Evolutionary conservation across 345 rosid species (phyloP), one percentile per base, ranked within the genome.

Genomic region (Populus simonii): DNA sequence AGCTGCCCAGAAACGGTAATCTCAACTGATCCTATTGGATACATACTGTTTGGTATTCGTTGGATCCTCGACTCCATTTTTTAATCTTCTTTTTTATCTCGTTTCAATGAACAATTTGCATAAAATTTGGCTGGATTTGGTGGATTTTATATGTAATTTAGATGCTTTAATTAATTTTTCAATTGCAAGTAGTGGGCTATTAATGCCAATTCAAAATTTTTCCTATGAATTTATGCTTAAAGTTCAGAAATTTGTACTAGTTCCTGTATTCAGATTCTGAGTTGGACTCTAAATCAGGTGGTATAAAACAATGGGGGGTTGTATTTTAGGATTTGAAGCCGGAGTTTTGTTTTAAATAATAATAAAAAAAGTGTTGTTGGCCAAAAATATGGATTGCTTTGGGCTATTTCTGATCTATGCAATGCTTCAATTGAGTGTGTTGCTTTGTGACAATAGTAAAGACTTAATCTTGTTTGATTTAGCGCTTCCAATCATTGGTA

Each of bases 1-100:
- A 75, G 98, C 99, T 78, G 99, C 99, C 49, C 89, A 88, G 90
- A 91, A 86, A 86, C 81, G 99, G 98, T 90, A 23, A 41, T 9
- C 66, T 45, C 8, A 18, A 22, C 39, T 23, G 65, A 59, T 59
- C 65, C 15, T 23, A 59, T 23, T 59, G 29, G 12, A 59, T 59
- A n/a, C 29, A 23, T 59, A 59, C 6, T 59, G 65, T n/a, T n/a
- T 57, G 29, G 6, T 57, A 57, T 63, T 49, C 33, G 0, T 9
- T 3, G 17, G 45, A 39, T 71, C 3, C 36, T 76, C 53, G 27
- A 61, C 22, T 22, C 11, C 2, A 20, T 49, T 63, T 43, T 33
- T 41, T 3, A 23, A 53, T 76, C 36, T 45, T 45, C 51, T 45
- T n/a, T 57, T 57, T n/a, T 57, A 5, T n/a, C 63, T 57, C n/a